A percentile compares a stretch with the other conserved stretches of the same genome.
Evolutionary conservation across 1,284 basidiomycete species (phyloP).

Genomic region (Meripilus lineatus): DNA sequence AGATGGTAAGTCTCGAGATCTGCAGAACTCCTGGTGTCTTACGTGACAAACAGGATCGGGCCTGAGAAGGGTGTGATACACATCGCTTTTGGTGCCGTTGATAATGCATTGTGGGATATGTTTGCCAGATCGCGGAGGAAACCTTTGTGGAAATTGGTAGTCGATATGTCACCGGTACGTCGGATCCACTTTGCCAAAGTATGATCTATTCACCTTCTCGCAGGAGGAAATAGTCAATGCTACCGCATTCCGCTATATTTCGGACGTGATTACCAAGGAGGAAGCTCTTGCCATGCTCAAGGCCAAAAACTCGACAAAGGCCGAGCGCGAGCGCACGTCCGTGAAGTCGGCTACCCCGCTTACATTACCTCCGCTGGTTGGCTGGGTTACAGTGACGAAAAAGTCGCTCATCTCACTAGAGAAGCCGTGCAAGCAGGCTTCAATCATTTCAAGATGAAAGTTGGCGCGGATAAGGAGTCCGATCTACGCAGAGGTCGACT

Average conservation of each 20-base stretch:
- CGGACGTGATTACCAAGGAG: constrained; percentile 89
- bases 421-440: constrained; percentile 84
- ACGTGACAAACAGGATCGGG: constrained; percentile 56
- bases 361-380: constrained; percentile 95
- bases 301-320: constrained; percentile 72
- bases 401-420: constrained; percentile 81
- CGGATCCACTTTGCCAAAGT: not conserved
- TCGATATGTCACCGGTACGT: constrained; percentile 76
- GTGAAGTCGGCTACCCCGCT: no score
- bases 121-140: constrained; percentile 73
- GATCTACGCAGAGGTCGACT: constrained; percentile 85
- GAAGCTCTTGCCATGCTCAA: constrained; percentile 86
- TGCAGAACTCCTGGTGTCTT: not conserved
- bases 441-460: constrained; percentile 98
- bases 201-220: constrained; percentile 2
- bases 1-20: constrained; percentile 62
- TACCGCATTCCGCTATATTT: constrained; percentile 88
- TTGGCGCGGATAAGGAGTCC: constrained; percentile 77
- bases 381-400: constrained; percentile 91
- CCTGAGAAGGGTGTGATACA: constrained; percentile 88
- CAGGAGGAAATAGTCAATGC: constrained; percentile 85
- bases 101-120: constrained; percentile 83
- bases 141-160: constrained; percentile 83
- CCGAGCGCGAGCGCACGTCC: constrained; percentile 81
- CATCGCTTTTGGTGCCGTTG: constrained; percentile 75